Conservation (phyloP, 1,284 basidiomycete species). For the Violaceomyces palustris region DNA sequence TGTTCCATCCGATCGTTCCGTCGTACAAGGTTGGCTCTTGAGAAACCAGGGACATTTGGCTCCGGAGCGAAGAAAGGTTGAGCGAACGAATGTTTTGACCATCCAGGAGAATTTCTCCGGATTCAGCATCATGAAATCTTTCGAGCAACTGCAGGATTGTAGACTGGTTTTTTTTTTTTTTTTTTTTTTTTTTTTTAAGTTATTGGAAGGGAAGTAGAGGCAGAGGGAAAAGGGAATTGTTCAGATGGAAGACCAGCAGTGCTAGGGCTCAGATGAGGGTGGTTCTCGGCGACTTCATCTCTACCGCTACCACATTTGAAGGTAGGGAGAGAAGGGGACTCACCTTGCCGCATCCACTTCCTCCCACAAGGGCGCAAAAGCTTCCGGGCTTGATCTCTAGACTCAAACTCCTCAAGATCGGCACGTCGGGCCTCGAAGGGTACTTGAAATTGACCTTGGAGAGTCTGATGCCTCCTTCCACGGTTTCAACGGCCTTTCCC, state of each 20-base stretch:
- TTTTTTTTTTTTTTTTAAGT: too few species aligned
- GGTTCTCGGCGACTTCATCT: too few species aligned
- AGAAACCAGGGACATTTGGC: slow-evolving; percentile 34
- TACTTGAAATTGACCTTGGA: slow-evolving; percentile 86
- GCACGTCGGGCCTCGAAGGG: slow-evolving; percentile 70
- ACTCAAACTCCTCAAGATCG: slow-evolving; percentile 32
- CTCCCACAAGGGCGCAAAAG: slow-evolving; percentile 83
- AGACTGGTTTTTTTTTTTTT: too few species aligned
- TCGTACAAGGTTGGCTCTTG: slow-evolving; percentile 36
- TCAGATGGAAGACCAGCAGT: too few species aligned
- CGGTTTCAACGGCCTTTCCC: slow-evolving; percentile 61
- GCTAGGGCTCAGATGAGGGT: too few species aligned
- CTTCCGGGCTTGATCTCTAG: slow-evolving; percentile 65
- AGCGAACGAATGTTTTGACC: slow-evolving; percentile 8
- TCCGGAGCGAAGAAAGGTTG: slow-evolving; percentile 9
- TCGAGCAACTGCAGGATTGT: slow-evolving; percentile 79
- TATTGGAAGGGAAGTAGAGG: too few species aligned
- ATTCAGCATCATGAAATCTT: slow-evolving; percentile 66
- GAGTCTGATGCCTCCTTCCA: slow-evolving; percentile 54
- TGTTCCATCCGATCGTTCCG: slow-evolving; percentile 26
- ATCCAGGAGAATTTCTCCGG: slow-evolving; percentile 49
- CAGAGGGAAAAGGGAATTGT: too few species aligned
- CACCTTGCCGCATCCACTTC: slow-evolving; percentile 74
- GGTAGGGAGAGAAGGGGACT: too few species aligned
- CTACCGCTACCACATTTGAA: too few species aligned